Percentiles rank a stretch among this genome's conserved stretches.
These are phyloP conservation scores for Citrus inodora DNA, from an alignment of 345 rosid genomes.

Conservation along the genomic window DNA sequence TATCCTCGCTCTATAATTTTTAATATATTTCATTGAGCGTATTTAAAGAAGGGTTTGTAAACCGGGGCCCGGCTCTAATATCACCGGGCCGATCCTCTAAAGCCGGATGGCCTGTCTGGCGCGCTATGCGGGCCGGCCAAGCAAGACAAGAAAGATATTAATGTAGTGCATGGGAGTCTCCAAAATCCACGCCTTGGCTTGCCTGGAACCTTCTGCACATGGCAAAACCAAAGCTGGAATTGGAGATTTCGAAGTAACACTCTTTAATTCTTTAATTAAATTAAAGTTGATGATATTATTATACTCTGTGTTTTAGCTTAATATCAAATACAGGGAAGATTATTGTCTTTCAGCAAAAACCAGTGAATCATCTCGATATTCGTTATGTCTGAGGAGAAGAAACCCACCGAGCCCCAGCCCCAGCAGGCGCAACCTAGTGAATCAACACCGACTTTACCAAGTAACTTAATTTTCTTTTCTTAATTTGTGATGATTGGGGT, in stretches of 20 bases:
- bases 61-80: too few species aligned
- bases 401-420: not conserved
- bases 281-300: too few species aligned
- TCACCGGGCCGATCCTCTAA: too few species aligned
- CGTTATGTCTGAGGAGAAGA: conserved; percentile 19
- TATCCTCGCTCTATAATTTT: too few species aligned
- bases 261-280: not conserved
- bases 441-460: conserved; percentile 19
- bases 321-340: not conserved
- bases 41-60: too few species aligned
- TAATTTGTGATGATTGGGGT: too few species aligned
- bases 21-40: too few species aligned
- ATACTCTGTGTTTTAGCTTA: not conserved
- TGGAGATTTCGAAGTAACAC: not conserved
- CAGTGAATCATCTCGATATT: not conserved
- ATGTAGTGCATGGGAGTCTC: not conserved
- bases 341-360: not conserved
- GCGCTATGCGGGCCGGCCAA: not conserved
- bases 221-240: conserved; percentile 12
- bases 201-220: not conserved
- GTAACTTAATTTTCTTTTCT: conserved; percentile 14
- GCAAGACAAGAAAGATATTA: not conserved
- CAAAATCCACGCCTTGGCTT: not conserved
- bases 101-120: too few species aligned
- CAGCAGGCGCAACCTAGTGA: not conserved